phyloP scores from a whole-genome alignment of 345 rosid genomes.

The Hibiscus mutabilis region DNA sequence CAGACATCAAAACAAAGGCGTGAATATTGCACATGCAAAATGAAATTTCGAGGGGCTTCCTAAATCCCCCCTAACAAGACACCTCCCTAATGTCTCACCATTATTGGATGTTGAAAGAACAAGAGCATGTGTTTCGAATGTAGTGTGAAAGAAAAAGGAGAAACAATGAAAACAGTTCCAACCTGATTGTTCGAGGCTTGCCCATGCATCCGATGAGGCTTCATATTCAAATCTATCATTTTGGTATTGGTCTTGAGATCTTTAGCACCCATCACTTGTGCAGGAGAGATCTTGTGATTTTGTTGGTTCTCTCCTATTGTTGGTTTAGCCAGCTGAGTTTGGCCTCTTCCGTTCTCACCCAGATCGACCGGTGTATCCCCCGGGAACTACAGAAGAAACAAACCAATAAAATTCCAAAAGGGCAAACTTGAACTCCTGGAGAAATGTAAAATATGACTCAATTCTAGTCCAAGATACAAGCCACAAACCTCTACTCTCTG shows the following conservation, averaged over 20 bases:
- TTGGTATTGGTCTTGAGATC: conserved; percentile 26
- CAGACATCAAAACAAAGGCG: neutral
- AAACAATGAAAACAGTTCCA: neutral
- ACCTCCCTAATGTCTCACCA: neutral
- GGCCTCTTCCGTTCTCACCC: conserved; percentile 25
- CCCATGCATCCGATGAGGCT: conserved; percentile 49
- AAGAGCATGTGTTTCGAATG: neutral
- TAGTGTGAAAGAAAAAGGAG: neutral
- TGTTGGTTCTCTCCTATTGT: conserved; percentile 28
- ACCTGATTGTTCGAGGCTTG: conserved; percentile 60
- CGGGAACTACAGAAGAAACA: conserved; percentile 50
- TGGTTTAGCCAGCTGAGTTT: conserved; percentile 22
- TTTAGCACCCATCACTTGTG: conserved; percentile 22
- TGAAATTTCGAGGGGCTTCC: neutral
- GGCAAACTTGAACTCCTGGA: neutral
- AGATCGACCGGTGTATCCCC: conserved; percentile 40
- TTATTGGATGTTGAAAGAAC: neutral
- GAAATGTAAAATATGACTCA: neutral
- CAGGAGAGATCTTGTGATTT: conserved; percentile 28
- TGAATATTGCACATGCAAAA: neutral
- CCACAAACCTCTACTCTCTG: conserved; percentile 63
- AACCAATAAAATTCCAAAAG: neutral
- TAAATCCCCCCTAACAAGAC: too few relatives aligned
- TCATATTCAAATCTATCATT: conserved; percentile 70
- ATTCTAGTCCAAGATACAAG: neutral